These are phyloP conservation scores for Naganishia cerealis DNA, from an alignment of 1,284 basidiomycete species.

Conservation along the genomic window DNA sequence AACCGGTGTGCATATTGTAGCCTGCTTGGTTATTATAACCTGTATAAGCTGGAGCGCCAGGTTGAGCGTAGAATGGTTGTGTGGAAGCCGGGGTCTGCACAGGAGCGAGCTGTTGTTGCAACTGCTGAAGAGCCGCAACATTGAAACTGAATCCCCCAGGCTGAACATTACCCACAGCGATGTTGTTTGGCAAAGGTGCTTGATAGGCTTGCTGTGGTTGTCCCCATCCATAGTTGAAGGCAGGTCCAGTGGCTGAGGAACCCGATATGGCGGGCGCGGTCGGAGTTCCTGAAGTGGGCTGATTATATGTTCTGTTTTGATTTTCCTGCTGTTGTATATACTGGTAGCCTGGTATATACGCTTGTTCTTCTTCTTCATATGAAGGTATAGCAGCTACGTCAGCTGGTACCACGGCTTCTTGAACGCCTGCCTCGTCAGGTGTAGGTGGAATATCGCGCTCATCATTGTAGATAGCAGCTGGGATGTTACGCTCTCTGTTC, in stretches of 20 bases:
- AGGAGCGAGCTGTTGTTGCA: not conserved
- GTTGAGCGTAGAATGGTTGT: not conserved
- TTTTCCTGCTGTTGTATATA: conserved; percentile 10
- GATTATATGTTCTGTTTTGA: not conserved
- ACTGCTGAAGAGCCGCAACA: not conserved
- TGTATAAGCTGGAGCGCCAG: not conserved
- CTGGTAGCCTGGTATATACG: conserved; percentile 14
- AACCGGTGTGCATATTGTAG: conserved; percentile 2
- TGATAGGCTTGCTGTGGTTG: not conserved
- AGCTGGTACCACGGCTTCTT: not conserved
- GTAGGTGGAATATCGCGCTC: not conserved
- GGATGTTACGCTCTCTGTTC: not conserved
- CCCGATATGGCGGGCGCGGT: not conserved
- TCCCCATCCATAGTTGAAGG: conserved; percentile 8
- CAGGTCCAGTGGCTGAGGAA: not conserved
- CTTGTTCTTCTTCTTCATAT: conserved; percentile 24
- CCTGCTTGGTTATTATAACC: conserved; percentile 7
- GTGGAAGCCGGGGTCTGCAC: not conserved
- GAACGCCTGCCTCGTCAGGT: conserved; percentile 3
- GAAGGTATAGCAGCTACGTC: not conserved
- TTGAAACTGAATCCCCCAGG: not conserved
- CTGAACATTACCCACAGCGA: not conserved
- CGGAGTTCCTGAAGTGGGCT: not conserved
- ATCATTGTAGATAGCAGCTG: not conserved
- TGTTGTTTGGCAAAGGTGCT: not conserved